Evolutionary conservation across 2,329 filamentous ascomycete genomes (phyloP).

Genomic region (Tolypocladium cylindrosporum): DNA sequence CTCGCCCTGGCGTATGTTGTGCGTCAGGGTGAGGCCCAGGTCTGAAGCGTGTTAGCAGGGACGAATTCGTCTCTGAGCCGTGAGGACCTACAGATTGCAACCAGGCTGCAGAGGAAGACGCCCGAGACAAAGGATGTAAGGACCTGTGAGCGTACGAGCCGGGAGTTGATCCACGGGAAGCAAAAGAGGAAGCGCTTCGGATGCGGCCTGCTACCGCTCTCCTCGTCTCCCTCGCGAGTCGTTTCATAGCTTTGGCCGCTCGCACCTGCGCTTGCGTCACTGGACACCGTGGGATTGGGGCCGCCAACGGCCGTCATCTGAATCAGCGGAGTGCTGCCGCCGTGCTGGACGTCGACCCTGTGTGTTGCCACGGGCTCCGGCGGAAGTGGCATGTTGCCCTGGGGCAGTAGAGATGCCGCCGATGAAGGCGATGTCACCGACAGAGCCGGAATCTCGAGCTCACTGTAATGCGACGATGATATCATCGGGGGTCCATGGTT

Average conservation of each 20-base stretch:
- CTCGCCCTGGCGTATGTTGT: conserved; percentile 53
- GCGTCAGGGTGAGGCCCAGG: conserved; percentile 59
- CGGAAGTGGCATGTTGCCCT: not conserved
- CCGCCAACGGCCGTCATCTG: not conserved
- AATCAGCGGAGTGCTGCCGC: not conserved
- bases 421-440: not conserved
- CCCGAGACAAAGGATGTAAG: conserved; percentile 57
- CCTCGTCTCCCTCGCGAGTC: not conserved
- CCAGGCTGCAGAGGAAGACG: conserved; percentile 44
- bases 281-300: not conserved
- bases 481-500: not conserved
- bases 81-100: conserved; percentile 54
- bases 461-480: not conserved
- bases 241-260: not conserved
- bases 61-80: not conserved
- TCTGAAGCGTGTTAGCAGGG: conserved; percentile 36
- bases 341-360: not conserved
- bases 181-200: conserved; percentile 41
- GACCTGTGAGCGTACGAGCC: conserved; percentile 42
- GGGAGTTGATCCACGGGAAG: conserved; percentile 45
- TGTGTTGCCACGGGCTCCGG: conserved; percentile 8
- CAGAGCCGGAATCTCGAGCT: not conserved
- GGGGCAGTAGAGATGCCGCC: not conserved
- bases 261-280: not conserved
- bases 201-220: conserved; percentile 7